Percentiles rank a stretch among this genome's conserved stretches.
Conservation (phyloP, 345 rosid genomes). For the Brassica carinata region DNA sequence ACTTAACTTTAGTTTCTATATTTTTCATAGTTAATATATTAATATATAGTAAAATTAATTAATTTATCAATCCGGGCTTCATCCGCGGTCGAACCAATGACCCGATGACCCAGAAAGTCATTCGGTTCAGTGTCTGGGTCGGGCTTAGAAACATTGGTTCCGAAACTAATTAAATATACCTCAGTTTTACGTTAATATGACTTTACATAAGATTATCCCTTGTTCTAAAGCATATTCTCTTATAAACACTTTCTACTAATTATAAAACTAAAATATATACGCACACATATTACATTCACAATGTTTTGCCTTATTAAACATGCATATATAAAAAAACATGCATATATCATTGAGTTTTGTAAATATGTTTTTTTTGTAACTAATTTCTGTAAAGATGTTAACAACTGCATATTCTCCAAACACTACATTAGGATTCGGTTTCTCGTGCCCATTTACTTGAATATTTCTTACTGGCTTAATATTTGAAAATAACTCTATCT, state of each 20-base stretch:
- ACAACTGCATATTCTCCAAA: conserved; percentile 20
- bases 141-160: not conserved
- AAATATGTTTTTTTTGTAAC: too few relatives aligned
- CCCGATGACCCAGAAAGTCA: too few relatives aligned
- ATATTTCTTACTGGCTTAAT: conserved; percentile 27
- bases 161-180: not conserved
- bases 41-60: too few relatives aligned
- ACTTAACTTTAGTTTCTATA: too few relatives aligned
- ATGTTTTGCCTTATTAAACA: not conserved
- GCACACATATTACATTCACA: not conserved
- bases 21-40: too few relatives aligned
- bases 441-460: conserved; percentile 17
- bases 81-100: too few relatives aligned
- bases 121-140: too few relatives aligned
- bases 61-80: too few relatives aligned
- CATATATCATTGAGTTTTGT: not conserved
- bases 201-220: not conserved
- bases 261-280: not conserved
- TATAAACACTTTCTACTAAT: not conserved
- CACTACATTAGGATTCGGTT: not conserved
- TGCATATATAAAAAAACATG: not conserved
- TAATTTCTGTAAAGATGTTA: not conserved
- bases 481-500: conserved; percentile 17
- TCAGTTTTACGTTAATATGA: conserved; percentile 13
- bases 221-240: not conserved